Evolutionary conservation across 2,329 filamentous ascomycete genomes (phyloP), one percentile per base, ranked within the genome.

Genomic region (Fusarium armeniacum): DNA sequence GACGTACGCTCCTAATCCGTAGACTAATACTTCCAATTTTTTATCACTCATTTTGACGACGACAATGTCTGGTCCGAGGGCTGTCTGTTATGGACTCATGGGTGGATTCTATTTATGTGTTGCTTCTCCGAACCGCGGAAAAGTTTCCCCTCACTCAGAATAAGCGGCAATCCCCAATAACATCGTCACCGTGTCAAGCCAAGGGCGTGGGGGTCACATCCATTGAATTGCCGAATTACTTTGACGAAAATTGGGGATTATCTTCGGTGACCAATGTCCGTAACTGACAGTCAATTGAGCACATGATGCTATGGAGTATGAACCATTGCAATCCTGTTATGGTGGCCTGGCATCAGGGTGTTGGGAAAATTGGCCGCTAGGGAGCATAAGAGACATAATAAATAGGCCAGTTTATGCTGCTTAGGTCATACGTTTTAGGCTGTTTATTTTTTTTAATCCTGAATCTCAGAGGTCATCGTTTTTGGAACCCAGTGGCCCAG

Each of bases 1-100:
- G 4, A 80, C 83, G 76, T 73, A 87, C 84, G 85, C 85, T 70
- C 85, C 84, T 0, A 87, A 80, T 3, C 85, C 85, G 56, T 86
- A 87, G 12, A 87, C 72, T 2, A 87, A 78, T 3, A 87, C 80
- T 57, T 76, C 68, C 6, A 69, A 18, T 2, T 36, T 18, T 2
- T 26, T 28, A 15, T 50, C 35, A 44, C 51, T 63, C 70, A 82
- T 73, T 77, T 79, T 66, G 80, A 78, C 50, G 75, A 15, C 2
- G 13, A 22, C 12, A 40, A n/a, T 38, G 13, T 15, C 8, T 12
- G 11, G 6, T 16, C 5, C 26, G 5, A 24, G 16, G 26, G 24
- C 24, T 26, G 10, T 1, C 24, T 26, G 10, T 1, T 9, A 11
- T 28, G 9, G 7, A 28, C 28, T 11, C 10, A 30, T 11, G 28